These are phyloP conservation scores for Podaxis sp. DNA, from an alignment of 768 basidiomycete species.

Conservation along the genomic window DNA sequence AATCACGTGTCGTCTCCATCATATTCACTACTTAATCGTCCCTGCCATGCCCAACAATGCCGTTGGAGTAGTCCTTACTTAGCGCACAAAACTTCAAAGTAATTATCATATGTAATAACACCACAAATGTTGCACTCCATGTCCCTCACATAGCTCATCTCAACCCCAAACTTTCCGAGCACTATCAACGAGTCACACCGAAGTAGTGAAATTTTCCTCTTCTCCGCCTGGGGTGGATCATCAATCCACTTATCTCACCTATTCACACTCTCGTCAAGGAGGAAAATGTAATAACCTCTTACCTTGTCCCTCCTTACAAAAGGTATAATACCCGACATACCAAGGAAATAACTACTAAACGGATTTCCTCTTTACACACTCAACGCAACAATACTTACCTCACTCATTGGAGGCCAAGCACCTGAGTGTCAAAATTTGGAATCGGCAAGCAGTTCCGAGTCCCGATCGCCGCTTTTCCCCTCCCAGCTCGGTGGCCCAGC, in stretches of 20 bases:
- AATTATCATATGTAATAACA: neutral
- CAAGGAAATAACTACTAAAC: neutral
- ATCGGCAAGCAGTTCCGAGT: neutral
- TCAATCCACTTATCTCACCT: neutral
- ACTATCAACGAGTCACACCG: neutral
- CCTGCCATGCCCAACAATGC: neutral
- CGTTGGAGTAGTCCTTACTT: neutral
- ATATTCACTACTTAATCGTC: neutral
- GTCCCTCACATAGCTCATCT: neutral
- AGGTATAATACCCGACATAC: neutral
- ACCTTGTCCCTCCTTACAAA: neutral
- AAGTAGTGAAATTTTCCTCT: neutral
- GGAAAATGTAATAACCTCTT: neutral
- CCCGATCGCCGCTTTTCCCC: neutral
- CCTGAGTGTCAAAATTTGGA: neutral
- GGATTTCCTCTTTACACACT: neutral
- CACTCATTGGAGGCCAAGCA: neutral
- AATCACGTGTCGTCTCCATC: conserved; percentile 28
- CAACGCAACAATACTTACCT: neutral
- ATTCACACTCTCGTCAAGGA: neutral
- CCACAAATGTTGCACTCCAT: neutral
- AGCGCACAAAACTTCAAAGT: neutral
- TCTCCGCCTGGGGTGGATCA: conserved; percentile 3
- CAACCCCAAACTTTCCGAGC: neutral
- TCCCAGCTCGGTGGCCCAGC: neutral